These are phyloP conservation scores for Citrus australasica DNA, from an alignment of 345 rosid genomes.

Conservation along the genomic window DNA sequence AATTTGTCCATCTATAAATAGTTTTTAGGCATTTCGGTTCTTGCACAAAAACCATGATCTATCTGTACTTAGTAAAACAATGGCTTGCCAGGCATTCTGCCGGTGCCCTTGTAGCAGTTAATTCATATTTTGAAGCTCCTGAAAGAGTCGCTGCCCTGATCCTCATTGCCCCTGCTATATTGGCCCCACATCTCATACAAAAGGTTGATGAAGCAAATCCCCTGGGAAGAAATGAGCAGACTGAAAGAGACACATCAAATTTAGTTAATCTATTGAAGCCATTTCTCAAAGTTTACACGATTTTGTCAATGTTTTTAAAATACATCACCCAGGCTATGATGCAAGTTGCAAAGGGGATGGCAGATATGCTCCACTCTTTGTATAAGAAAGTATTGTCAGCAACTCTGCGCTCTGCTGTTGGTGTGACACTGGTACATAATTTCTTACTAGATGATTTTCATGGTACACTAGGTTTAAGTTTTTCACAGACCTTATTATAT, in stretches of 20 bases:
- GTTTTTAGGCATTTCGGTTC: background rate
- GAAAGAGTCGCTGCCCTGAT: conserved; percentile 83
- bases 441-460: conserved; percentile 4
- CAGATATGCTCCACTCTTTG: conserved; percentile 41
- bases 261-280: conserved; percentile 21
- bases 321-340: conserved; percentile 26
- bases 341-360: conserved; percentile 46
- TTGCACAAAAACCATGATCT: background rate
- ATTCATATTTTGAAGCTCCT: conserved; percentile 88
- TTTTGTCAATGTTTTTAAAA: conserved; percentile 35
- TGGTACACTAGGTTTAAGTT: background rate
- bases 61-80: conserved; percentile 12
- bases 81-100: conserved; percentile 71
- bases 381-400: conserved; percentile 62
- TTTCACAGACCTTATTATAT: background rate
- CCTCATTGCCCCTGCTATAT: conserved; percentile 86
- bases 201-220: conserved; percentile 22
- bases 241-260: conserved; percentile 25
- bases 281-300: conserved; percentile 28
- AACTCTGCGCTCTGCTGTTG: conserved; percentile 56
- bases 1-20: background rate
- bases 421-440: conserved; percentile 63
- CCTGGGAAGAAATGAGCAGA: conserved; percentile 20
- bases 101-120: conserved; percentile 75
- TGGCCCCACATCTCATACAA: conserved; percentile 47